These are phyloP conservation scores for Hysterium pulicare DNA, from an alignment of 2,329 filamentous ascomycete genomes.

Conservation along the genomic window DNA sequence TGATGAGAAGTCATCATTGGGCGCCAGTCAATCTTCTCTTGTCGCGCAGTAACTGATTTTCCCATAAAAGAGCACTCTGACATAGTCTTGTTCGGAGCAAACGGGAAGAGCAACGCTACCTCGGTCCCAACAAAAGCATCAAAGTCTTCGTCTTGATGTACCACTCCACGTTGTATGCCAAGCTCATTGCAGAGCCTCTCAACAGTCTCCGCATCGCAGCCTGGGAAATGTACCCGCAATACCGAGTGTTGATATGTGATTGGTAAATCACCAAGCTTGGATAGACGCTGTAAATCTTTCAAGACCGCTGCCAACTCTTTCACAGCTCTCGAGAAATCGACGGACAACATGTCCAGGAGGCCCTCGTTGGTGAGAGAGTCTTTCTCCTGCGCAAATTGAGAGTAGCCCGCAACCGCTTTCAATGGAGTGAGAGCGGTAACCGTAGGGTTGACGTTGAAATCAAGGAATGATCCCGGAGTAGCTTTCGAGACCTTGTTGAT, in stretches of 20 bases:
- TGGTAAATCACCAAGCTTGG: slow-evolving; percentile 77
- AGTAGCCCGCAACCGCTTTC: slow-evolving; percentile 54
- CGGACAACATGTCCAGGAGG: slow-evolving; percentile 78
- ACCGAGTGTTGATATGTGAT: slow-evolving; percentile 67
- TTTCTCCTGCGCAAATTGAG: slow-evolving; percentile 34
- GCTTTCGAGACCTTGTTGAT: slow-evolving; percentile 58
- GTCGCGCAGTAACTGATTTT: slow-evolving; percentile 37
- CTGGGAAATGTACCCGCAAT: slow-evolving; percentile 82
- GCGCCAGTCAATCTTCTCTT: slow-evolving; percentile 52
- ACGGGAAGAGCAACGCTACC: slow-evolving; percentile 80
- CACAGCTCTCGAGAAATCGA: slow-evolving; percentile 82
- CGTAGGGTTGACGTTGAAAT: slow-evolving; percentile 84
- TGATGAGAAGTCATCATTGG: slow-evolving; percentile 53
- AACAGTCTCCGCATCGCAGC: slow-evolving; percentile 79
- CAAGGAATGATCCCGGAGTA: slow-evolving; percentile 75
- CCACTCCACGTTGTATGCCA: slow-evolving; percentile 73
- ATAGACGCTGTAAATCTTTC: slow-evolving; percentile 75
- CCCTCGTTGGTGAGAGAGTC: slow-evolving; percentile 76
- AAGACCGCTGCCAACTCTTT: slow-evolving; percentile 78
- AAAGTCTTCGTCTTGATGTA: slow-evolving; percentile 77
- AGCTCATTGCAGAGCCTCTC: slow-evolving; percentile 83
- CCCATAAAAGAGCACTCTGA: slow-evolving; percentile 47
- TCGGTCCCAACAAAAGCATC: slow-evolving; percentile 63
- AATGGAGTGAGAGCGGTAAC: slow-evolving; percentile 82
- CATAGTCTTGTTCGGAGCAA: slow-evolving; percentile 62